Percentiles rank a stretch among this genome's conserved stretches.
Evolutionary conservation across 805 yeast species (phyloP).

Genomic region (Hanseniaspora singularis): DNA sequence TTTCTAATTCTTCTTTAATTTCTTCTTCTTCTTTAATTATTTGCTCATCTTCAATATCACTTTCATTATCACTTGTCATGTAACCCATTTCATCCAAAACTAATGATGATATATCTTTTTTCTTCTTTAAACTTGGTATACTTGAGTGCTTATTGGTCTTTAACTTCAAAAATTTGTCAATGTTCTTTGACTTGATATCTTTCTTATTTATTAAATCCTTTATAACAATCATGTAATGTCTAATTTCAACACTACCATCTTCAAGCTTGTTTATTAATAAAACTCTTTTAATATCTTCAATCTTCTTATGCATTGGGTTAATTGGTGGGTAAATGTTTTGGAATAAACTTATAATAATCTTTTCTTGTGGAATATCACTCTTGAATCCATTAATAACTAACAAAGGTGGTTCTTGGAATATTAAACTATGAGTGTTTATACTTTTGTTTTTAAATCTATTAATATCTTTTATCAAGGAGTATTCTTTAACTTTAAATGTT

Average conservation of each 20-base stretch:
- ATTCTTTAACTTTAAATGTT: conserved; percentile 64
- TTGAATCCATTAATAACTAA: conserved; percentile 85
- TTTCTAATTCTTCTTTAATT: conserved; percentile 32
- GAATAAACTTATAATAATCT: conserved; percentile 73
- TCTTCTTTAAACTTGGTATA: conserved; percentile 57
- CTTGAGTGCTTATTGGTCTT: conserved; percentile 19
- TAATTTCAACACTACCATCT: conserved; percentile 63
- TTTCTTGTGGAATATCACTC: conserved; percentile 48
- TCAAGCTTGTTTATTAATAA: conserved; percentile 67
- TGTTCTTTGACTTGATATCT: conserved; percentile 53
- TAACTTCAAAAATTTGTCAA: conserved; percentile 33
- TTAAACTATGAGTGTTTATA: conserved; percentile 52
- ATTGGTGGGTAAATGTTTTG: conserved; percentile 95
- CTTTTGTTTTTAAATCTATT: conserved; percentile 66
- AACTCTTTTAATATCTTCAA: conserved; percentile 68
- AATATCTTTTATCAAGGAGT: conserved; percentile 75
- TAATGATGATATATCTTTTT: conserved; percentile 69
- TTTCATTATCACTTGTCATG: conserved; percentile 82
- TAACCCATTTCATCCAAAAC: conserved; percentile 66
- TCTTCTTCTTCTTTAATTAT: conserved; percentile 42
- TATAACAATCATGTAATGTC: conserved; percentile 85
- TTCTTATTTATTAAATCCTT: conserved; percentile 65
- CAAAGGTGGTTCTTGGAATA: conserved; percentile 59
- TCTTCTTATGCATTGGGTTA: conserved; percentile 68
- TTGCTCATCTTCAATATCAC: conserved; percentile 64